Evolutionary conservation across 2,329 filamentous ascomycete species (phyloP), one percentile per base, ranked within the genome.

Genomic region (Apiospora rasikravindrae): DNA sequence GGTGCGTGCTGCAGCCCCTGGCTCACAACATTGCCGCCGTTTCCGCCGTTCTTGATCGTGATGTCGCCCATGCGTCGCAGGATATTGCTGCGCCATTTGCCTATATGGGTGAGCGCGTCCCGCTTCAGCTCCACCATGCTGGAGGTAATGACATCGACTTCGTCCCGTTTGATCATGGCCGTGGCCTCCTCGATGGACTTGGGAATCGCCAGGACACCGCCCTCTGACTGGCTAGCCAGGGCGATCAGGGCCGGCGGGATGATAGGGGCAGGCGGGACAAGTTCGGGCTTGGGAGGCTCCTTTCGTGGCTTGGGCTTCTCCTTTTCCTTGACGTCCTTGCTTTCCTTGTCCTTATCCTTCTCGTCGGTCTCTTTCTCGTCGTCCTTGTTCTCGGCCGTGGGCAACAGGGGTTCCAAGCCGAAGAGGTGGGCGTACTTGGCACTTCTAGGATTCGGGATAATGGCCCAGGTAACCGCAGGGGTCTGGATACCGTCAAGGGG

Each of bases 21-120:
- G 72, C 74, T 71, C 70, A 74, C 72, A 70, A 76, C 73, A 33
- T 77, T 76, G 69, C 78, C 77, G 51, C 71, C 71, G 42, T 76
- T 72, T 75, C 79, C 72, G 74, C 78, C 70, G 72, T 88, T 86
- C 70, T 84, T 86, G 73, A 89, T 85, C 57, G 88, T 86, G 24
- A 95, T 87, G 47, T 96, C 92, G 24, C 90, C 89, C 33, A 97
- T 84, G 19, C 95, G 89, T 71, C 89, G 87, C 53, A 94, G 84
- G 13, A 98, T 89, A 16, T 86, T 85, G 7, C 90, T 87, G 77
- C 94, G 89, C 96, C 96, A 98, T 75, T 94, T 92, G 72, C 93
- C 90, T 79, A 96, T 97, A 79, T 92, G 91, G 8, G 87, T 83
- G 6, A 97, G 80, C 1, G 91, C 88, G 70, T 92, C 91, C 74